Evolutionary conservation across 2,329 filamentous ascomycete genomes (phyloP).

Genomic region (Aspergillus transmontanensis): DNA sequence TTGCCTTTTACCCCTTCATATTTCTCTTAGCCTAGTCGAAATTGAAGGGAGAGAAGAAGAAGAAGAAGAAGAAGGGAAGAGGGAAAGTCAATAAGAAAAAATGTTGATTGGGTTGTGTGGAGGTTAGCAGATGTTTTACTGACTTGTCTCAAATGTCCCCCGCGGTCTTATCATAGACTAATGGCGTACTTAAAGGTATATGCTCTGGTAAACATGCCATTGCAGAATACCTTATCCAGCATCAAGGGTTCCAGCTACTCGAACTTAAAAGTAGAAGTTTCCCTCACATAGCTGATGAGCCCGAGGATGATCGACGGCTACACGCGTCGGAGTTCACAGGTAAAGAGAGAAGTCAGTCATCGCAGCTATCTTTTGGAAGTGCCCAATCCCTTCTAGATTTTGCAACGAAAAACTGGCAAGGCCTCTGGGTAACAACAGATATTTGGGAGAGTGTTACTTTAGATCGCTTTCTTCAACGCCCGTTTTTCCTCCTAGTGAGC

Average conservation of each 20-base stretch:
- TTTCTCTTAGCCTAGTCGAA: no score
- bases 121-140: conserved; percentile 35
- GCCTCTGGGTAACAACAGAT: conserved; percentile 83
- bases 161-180: conserved; percentile 14
- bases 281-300: conserved; percentile 24
- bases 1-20: neutral
- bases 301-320: conserved; percentile 31
- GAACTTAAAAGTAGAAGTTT: conserved; percentile 52
- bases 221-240: conserved; percentile 80
- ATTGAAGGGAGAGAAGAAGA: neutral
- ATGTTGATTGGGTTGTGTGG: conserved; percentile 59
- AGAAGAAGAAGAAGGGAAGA: neutral
- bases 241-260: conserved; percentile 79
- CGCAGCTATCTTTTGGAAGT: conserved; percentile 56
- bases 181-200: conserved; percentile 62
- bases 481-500: conserved; percentile 91
- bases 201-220: conserved; percentile 92
- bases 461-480: conserved; percentile 74
- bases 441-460: conserved; percentile 73
- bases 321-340: conserved; percentile 27
- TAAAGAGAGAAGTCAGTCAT: conserved; percentile 18
- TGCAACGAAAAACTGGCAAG: conserved; percentile 81
- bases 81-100: neutral
- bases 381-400: conserved; percentile 75
- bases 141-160: neutral